These are phyloP conservation scores for Laburnicola sp. DNA, from an alignment of 2,329 filamentous ascomycete genomes.

Conservation along the genomic window DNA sequence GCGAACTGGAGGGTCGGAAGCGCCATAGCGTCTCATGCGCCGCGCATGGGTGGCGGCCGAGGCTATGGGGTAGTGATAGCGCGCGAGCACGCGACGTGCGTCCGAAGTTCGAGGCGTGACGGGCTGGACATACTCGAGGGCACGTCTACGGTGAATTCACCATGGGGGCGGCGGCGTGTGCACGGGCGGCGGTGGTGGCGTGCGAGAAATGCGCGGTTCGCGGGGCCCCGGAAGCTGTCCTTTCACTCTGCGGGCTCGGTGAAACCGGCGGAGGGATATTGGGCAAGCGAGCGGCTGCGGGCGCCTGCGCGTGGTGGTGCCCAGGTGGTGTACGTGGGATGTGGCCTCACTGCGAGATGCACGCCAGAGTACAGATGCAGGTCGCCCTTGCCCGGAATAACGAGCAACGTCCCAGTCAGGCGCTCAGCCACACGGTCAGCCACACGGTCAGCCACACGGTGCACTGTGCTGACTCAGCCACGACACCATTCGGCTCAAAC, in stretches of 20 bases:
- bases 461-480: not conserved
- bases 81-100: slow-evolving; percentile 37
- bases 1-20: slow-evolving; percentile 67
- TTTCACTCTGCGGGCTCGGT: not conserved
- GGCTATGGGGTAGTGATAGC: slow-evolving; percentile 14
- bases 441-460: slow-evolving; percentile 9
- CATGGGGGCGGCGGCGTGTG: slow-evolving; percentile 19
- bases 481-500: not conserved
- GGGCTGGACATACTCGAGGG: slow-evolving; percentile 38
- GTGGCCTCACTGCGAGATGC: slow-evolving; percentile 9
- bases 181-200: not conserved
- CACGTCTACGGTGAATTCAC: slow-evolving; percentile 19
- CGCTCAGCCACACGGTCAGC: not conserved
- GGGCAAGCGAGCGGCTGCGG: not conserved
- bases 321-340: not conserved
- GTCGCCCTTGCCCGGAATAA: slow-evolving; percentile 15
- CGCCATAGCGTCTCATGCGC: slow-evolving; percentile 45
- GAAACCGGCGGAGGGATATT: too few relatives aligned
- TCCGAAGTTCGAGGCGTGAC: slow-evolving; percentile 16
- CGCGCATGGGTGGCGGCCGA: slow-evolving; percentile 24
- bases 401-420: slow-evolving; percentile 11
- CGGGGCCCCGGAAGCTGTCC: not conserved
- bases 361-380: slow-evolving; percentile 19
- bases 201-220: slow-evolving; percentile 3
- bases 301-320: not conserved